These are phyloP conservation scores for Pseudoscleropodium purum DNA, from an alignment of 225 moss, liverwort and hornwort species.

Conservation along the genomic window DNA sequence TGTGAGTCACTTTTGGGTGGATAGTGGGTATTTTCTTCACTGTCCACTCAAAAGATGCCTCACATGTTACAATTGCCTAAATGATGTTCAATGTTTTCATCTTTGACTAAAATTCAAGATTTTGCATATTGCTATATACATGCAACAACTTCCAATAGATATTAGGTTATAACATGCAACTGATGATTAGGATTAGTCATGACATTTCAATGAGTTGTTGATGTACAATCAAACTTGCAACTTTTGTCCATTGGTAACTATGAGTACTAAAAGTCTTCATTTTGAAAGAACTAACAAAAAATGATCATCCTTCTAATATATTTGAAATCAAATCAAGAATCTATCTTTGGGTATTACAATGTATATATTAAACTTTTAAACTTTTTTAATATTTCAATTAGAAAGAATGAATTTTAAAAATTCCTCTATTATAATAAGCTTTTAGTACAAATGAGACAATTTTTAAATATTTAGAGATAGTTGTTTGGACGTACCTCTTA, in stretches of 20 bases:
- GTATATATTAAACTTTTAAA: background rate
- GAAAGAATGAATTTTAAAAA: background rate
- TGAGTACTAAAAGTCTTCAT: no score
- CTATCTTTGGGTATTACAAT: background rate
- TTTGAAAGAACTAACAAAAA: background rate
- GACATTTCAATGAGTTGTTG: rapidly evolving
- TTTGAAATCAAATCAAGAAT: background rate
- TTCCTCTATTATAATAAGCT: no score
- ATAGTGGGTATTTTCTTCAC: no score
- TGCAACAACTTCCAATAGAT: background rate
- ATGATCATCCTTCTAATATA: background rate
- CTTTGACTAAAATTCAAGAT: background rate
- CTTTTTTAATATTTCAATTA: background rate
- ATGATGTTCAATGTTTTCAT: background rate
- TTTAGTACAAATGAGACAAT: no score
- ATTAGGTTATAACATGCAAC: background rate
- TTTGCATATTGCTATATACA: background rate
- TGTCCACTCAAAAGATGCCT: no score
- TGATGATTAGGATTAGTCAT: background rate
- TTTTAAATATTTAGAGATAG: no score
- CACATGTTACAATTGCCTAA: background rate
- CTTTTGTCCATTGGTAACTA: background rate
- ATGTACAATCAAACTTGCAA: background rate
- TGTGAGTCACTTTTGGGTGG: no score
- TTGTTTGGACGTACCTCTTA: no score